These are phyloP conservation scores for Fusarium sarcochroum DNA, from an alignment of 2,329 filamentous ascomycete species.

Conservation along the genomic window DNA sequence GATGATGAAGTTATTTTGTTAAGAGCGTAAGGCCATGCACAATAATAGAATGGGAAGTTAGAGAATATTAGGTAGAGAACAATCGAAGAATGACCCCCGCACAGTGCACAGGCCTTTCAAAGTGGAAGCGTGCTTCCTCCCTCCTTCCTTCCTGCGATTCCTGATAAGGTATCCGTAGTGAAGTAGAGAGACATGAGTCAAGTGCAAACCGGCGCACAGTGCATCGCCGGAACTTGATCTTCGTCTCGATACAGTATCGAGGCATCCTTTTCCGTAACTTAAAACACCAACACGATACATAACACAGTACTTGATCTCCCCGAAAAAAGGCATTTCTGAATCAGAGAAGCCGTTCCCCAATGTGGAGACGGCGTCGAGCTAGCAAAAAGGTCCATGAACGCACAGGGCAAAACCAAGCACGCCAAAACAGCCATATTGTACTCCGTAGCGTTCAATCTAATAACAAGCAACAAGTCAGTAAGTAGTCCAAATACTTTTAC, in stretches of 20 bases:
- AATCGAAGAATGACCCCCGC: too few species aligned
- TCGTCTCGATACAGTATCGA: background rate
- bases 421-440: constrained; percentile 37
- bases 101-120: too few species aligned
- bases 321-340: constrained; percentile 19
- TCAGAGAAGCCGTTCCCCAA: constrained; percentile 37
- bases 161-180: too few species aligned
- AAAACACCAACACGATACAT: constrained; percentile 11
- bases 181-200: background rate
- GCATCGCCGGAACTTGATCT: background rate
- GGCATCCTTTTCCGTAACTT: constrained; percentile 16
- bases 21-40: too few species aligned
- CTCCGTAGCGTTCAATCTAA: constrained; percentile 31
- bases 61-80: too few species aligned
- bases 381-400: constrained; percentile 31
- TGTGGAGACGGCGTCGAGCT: constrained; percentile 43
- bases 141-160: too few species aligned
- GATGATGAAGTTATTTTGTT: too few species aligned
- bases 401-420: constrained; percentile 31
- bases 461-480: constrained; percentile 1
- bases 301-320: constrained; percentile 13
- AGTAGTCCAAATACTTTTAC: background rate
- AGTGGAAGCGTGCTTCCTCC: too few species aligned
- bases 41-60: too few species aligned
- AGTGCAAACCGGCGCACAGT: background rate